These are phyloP conservation scores for Didymella glomerata DNA, from an alignment of 2,329 filamentous ascomycete species.

Conservation along the genomic window DNA sequence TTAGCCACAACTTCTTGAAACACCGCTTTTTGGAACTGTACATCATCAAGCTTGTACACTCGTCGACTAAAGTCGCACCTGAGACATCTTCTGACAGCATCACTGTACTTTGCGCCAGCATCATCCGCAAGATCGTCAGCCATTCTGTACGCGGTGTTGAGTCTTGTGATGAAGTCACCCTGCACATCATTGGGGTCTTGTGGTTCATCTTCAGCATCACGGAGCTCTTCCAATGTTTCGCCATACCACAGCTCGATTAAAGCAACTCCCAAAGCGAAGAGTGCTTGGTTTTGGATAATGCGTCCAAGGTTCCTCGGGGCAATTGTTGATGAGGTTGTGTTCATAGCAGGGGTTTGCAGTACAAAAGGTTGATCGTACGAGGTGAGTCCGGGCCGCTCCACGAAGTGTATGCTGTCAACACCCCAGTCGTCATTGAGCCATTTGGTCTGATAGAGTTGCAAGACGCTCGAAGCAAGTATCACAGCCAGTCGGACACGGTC, in stretches of 20 bases:
- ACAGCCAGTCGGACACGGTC: slow-evolving; percentile 32
- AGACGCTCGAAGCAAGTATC: slow-evolving; percentile 31
- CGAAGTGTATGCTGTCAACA: slow-evolving; percentile 35
- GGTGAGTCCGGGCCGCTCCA: slow-evolving; percentile 23
- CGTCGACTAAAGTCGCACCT: slow-evolving; percentile 43
- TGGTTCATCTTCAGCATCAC: slow-evolving; percentile 23
- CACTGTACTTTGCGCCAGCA: slow-evolving; percentile 41
- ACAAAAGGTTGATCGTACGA: slow-evolving; percentile 23
- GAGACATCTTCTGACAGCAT: slow-evolving; percentile 46
- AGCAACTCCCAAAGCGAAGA: slow-evolving; percentile 47
- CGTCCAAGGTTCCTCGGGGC: slow-evolving; percentile 26
- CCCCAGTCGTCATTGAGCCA: slow-evolving; percentile 38
- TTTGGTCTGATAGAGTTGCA: slow-evolving; percentile 37
- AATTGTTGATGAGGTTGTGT: background rate
- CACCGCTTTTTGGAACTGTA: slow-evolving; percentile 40
- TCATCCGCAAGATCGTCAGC: slow-evolving; percentile 39
- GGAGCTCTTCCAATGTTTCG: slow-evolving; percentile 33
- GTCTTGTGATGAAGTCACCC: background rate
- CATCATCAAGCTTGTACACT: slow-evolving; percentile 36
- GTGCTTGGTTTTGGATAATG: slow-evolving; percentile 41
- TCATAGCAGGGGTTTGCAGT: background rate
- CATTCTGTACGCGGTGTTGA: slow-evolving; percentile 22
- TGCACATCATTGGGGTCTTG: background rate
- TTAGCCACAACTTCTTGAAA: slow-evolving; percentile 41
- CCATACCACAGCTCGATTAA: slow-evolving; percentile 49